These are phyloP conservation scores for Gossypium sturtianum DNA, from an alignment of 345 rosid species.

Conservation along the genomic window DNA sequence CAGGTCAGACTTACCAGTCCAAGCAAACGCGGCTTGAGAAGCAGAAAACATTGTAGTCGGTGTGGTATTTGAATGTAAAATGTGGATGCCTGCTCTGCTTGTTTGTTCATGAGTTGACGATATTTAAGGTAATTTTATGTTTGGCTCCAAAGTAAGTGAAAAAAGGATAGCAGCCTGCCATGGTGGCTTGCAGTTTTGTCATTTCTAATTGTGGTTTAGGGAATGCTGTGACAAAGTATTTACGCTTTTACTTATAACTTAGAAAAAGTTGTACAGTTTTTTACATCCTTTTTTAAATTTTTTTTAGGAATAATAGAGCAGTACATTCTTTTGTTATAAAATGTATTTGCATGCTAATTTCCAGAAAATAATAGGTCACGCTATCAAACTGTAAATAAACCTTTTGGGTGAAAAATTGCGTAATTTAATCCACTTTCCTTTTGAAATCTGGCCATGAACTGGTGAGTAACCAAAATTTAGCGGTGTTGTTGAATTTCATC, in stretches of 20 bases:
- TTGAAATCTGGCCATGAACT: no score
- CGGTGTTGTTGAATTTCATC: no score
- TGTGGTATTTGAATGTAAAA: conserved; percentile 10
- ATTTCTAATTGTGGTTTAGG: conserved; percentile 12
- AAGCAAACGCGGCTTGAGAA: conserved; percentile 25
- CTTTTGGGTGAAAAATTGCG: neutral
- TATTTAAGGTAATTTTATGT: conserved; percentile 20
- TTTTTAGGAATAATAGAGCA: neutral
- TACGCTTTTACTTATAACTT: neutral
- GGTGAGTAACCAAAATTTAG: no score
- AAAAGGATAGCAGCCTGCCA: conserved; percentile 3
- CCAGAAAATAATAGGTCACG: neutral
- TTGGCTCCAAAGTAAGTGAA: conserved; percentile 15
- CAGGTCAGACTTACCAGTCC: conserved; percentile 7
- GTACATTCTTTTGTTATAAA: neutral
- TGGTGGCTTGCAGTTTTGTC: conserved; percentile 16
- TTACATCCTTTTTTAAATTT: neutral
- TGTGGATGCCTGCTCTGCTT: conserved; percentile 31
- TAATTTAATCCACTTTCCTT: neutral
- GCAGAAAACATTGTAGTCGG: neutral
- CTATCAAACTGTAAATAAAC: neutral
- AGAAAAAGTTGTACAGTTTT: conserved; percentile 17
- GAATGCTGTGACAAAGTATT: neutral
- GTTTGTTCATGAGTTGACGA: conserved; percentile 19
- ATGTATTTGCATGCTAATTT: neutral